phyloP scores from a whole-genome alignment of 495 filamentous ascomycete genomes.

The Pyrenula aspistea region DNA sequence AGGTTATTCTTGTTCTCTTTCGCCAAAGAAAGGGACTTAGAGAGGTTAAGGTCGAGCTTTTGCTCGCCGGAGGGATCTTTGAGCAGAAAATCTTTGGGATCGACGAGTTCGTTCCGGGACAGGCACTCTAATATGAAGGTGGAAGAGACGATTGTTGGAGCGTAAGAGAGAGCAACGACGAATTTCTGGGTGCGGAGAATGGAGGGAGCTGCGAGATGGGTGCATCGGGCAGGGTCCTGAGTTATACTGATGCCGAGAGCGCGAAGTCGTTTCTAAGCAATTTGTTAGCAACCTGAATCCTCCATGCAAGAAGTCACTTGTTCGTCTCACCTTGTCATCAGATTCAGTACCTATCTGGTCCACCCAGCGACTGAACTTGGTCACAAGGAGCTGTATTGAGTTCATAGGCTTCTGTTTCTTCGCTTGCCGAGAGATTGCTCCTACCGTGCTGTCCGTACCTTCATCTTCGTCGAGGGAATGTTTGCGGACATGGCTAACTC shows the following conservation, averaged over 20 bases:
- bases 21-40: conserved; percentile 52
- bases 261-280: conserved; percentile 60
- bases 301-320: neutral
- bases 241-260: conserved; percentile 73
- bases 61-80: conserved; percentile 60
- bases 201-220: conserved; percentile 76
- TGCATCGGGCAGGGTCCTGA: conserved; percentile 58
- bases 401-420: conserved; percentile 50
- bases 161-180: conserved; percentile 68
- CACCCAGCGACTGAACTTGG: conserved; percentile 66
- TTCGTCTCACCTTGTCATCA: conserved; percentile 52
- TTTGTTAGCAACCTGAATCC: neutral
- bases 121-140: conserved; percentile 73
- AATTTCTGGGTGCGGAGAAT: conserved; percentile 90
- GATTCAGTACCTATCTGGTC: conserved; percentile 49
- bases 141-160: conserved; percentile 58
- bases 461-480: conserved; percentile 29
- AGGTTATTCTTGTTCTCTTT: conserved; percentile 64
- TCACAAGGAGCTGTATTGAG: conserved; percentile 60
- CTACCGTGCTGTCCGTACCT: conserved; percentile 41
- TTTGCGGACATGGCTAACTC: conserved; percentile 19
- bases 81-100: conserved; percentile 50
- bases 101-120: conserved; percentile 42
- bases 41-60: conserved; percentile 53
- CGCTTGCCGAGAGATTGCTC: conserved; percentile 42